These are phyloP conservation scores for Aspergillus brunneoviolaceus DNA, from an alignment of 2,329 filamentous ascomycete genomes.

Conservation along the genomic window DNA sequence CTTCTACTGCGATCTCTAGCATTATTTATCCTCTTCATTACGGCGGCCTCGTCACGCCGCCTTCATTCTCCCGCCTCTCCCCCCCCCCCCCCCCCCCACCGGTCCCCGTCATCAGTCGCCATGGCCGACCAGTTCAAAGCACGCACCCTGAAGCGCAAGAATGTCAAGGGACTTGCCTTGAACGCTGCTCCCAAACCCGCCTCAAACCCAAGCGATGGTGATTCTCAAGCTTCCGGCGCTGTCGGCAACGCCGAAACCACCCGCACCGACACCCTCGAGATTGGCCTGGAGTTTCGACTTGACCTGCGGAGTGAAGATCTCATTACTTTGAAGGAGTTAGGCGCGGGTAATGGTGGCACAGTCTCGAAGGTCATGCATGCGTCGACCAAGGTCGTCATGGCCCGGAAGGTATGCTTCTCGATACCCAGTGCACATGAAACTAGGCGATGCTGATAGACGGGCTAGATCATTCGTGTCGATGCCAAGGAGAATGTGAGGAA, in stretches of 20 bases:
- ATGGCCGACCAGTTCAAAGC: conserved; percentile 65
- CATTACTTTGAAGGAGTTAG: conserved; percentile 89
- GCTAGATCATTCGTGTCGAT: conserved; percentile 92
- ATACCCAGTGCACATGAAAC: not conserved
- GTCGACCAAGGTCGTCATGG: conserved; percentile 94
- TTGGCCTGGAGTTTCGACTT: conserved; percentile 94
- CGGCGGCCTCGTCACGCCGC: conserved; percentile 7
- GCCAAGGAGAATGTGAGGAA: conserved; percentile 96
- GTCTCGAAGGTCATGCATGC: conserved; percentile 97
- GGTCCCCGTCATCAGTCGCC: conserved; percentile 11
- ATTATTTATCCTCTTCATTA: not conserved
- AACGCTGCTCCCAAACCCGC: conserved; percentile 71
- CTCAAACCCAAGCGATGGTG: conserved; percentile 70
- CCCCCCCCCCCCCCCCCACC: not conserved
- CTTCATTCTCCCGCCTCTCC: not conserved
- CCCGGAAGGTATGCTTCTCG: conserved; percentile 72
- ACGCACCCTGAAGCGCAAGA: conserved; percentile 95
- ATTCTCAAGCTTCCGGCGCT: conserved; percentile 61
- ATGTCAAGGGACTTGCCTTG: conserved; percentile 92
- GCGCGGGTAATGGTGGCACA: conserved; percentile 93
- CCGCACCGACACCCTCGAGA: conserved; percentile 75
- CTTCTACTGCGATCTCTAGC: not conserved
- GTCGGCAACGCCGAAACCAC: conserved; percentile 59
- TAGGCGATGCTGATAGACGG: conserved; percentile 11
- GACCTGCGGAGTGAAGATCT: conserved; percentile 90